Percentiles rank a stretch among this genome's conserved stretches.
Evolutionary conservation across 306 rosid genomes (phyloP).

Genomic region (Prinsepia uniflora): DNA sequence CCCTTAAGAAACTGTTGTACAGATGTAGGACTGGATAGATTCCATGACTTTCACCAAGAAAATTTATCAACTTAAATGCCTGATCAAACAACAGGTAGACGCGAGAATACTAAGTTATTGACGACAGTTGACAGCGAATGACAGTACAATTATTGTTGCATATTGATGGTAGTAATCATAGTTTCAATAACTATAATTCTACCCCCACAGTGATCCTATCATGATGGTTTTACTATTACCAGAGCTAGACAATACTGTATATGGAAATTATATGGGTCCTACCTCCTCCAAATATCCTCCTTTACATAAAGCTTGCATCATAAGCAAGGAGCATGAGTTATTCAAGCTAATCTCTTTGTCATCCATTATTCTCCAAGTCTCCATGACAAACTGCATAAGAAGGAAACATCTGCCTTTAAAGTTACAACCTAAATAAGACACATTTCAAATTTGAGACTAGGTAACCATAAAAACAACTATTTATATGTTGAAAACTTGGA

Average conservation of each 20-base stretch:
- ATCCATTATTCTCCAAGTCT: slow-evolving; percentile 74
- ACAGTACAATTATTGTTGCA: background rate
- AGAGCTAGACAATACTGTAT: background rate
- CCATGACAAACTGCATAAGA: slow-evolving; percentile 70
- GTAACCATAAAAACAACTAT: background rate
- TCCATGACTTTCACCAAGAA: slow-evolving; percentile 47
- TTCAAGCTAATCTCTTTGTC: slow-evolving; percentile 46
- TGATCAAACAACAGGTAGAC: slow-evolving; percentile 35
- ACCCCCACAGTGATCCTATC: background rate
- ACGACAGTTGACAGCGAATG: slow-evolving; percentile 7
- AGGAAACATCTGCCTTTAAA: slow-evolving; percentile 17
- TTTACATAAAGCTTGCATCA: slow-evolving; percentile 60
- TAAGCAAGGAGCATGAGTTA: slow-evolving; percentile 42
- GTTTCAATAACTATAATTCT: background rate
- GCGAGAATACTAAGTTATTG: slow-evolving; percentile 19
- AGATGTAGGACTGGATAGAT: slow-evolving; percentile 37
- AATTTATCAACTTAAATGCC: slow-evolving; percentile 63
- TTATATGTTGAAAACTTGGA: background rate
- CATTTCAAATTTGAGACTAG: slow-evolving; percentile 8
- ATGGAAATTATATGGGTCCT: background rate
- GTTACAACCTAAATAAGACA: slow-evolving; percentile 7
- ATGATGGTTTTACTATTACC: background rate
- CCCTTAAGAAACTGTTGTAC: slow-evolving; percentile 55
- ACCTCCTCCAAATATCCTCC: slow-evolving; percentile 79
- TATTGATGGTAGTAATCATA: background rate